Percentiles rank a stretch among this genome's conserved stretches.
Conservation (phyloP, 768 basidiomycete species). For the Termitomyces bulborhizus region DNA sequence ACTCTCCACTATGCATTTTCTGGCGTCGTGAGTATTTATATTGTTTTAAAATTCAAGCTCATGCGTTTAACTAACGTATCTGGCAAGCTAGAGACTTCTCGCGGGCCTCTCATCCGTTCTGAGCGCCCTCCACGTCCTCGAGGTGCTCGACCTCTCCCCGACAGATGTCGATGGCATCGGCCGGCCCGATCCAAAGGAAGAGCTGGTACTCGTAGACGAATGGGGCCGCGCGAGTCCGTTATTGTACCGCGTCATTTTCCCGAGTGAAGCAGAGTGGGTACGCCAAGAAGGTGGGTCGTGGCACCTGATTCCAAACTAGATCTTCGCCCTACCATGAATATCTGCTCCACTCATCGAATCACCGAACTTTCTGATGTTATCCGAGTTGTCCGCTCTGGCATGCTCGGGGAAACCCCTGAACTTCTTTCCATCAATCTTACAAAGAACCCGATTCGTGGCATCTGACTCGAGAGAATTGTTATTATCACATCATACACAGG, state of each 20-base stretch:
- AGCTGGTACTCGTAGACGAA: slow-evolving; percentile 43
- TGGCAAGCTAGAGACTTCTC: slow-evolving; percentile 41
- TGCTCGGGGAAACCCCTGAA: background rate
- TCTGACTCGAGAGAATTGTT: background rate
- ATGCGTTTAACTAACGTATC: background rate
- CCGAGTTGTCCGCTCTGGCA: background rate
- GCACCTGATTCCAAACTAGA: slow-evolving; percentile 16
- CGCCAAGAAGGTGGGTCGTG: slow-evolving; percentile 27
- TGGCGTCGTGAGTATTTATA: slow-evolving; percentile 50
- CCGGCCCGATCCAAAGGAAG: slow-evolving; percentile 38
- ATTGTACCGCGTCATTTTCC: slow-evolving; percentile 48
- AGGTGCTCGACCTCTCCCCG: slow-evolving; percentile 54
- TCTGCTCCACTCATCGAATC: background rate
- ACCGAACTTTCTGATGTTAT: background rate
- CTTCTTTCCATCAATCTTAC: background rate
- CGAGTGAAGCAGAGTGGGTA: slow-evolving; percentile 48
- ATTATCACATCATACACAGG: background rate
- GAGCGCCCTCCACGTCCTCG: slow-evolving; percentile 40
- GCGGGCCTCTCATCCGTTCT: slow-evolving; percentile 56
- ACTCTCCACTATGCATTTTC: slow-evolving; percentile 59
- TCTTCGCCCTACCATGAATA: background rate
- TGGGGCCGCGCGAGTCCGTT: slow-evolving; percentile 52
- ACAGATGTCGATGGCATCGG: slow-evolving; percentile 44
- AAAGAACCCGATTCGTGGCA: background rate
- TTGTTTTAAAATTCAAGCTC: background rate